Evolutionary conservation across 257 asterid genomes (phyloP).

Genomic region (Hygrophila difformis): DNA sequence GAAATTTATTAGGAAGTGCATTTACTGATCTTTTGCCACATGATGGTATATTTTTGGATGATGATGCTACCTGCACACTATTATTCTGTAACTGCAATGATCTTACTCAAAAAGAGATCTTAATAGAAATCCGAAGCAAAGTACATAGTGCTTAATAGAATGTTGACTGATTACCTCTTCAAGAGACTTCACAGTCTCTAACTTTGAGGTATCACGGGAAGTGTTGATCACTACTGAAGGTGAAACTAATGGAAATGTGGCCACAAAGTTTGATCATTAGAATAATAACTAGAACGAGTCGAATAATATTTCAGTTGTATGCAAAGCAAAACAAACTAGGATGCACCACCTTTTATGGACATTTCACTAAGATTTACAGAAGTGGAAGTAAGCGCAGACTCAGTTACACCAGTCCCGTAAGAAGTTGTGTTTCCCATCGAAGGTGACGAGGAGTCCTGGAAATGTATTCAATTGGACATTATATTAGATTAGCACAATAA

Average conservation of each 20-base stretch:
- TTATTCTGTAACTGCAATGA: background rate
- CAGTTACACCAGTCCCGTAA: conserved; percentile 13
- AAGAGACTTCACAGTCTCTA: conserved; percentile 14
- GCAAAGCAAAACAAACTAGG: conserved; percentile 5
- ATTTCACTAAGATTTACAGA: conserved; percentile 13
- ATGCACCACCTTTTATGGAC: conserved; percentile 21
- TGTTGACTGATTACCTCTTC: conserved; percentile 38
- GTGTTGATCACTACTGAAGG: conserved; percentile 21
- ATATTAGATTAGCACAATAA: conserved; percentile 2
- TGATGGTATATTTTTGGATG: conserved; percentile 8
- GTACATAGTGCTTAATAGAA: background rate
- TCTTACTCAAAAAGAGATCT: conserved; percentile 2
- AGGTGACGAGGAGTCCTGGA: conserved; percentile 25
- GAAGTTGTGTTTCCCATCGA: conserved; percentile 12
- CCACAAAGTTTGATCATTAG: conserved; percentile 9
- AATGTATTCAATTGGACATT: conserved; percentile 10
- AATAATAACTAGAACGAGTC: background rate
- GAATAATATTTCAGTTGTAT: conserved; percentile 4
- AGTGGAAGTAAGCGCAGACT: conserved; percentile 19
- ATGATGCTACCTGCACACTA: conserved; percentile 32
- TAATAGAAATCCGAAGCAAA: background rate
- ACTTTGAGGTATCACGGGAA: conserved; percentile 14
- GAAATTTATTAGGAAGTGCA: conserved; percentile 34
- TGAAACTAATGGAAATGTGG: conserved; percentile 9
- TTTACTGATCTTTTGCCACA: conserved; percentile 16